These are phyloP conservation scores for Tolypocladium endophyticum DNA, from an alignment of 2,329 filamentous ascomycete species.

Conservation along the genomic window DNA sequence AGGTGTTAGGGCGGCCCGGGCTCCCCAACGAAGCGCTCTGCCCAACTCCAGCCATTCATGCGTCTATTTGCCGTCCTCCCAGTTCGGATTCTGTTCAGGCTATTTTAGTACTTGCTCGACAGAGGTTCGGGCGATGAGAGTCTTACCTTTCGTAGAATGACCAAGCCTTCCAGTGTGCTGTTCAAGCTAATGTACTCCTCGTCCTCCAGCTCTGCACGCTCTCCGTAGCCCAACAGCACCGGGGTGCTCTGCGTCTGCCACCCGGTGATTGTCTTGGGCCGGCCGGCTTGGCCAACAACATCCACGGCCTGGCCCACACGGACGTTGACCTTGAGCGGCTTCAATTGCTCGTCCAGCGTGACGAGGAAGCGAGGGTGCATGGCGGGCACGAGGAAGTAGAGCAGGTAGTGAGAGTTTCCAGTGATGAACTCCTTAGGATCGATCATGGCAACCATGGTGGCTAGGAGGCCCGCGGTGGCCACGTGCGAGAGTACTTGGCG, in stretches of 20 bases:
- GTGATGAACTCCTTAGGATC: slow-evolving; percentile 81
- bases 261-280: slow-evolving; percentile 97
- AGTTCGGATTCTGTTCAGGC: slow-evolving; percentile 25
- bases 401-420: slow-evolving; percentile 69
- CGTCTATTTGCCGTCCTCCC: slow-evolving; percentile 26
- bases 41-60: neutral
- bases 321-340: slow-evolving; percentile 91
- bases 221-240: slow-evolving; percentile 85
- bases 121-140: no score
- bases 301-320: slow-evolving; percentile 96
- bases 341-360: slow-evolving; percentile 87
- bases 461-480: slow-evolving; percentile 76
- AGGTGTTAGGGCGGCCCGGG: neutral
- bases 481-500: slow-evolving; percentile 91
- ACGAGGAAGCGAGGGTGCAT: slow-evolving; percentile 97
- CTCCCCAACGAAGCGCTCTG: neutral
- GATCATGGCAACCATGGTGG: slow-evolving; percentile 86
- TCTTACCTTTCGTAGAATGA: slow-evolving; percentile 91
- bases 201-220: slow-evolving; percentile 92
- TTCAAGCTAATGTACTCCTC: slow-evolving; percentile 93
- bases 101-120: slow-evolving; percentile 7
- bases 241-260: slow-evolving; percentile 99
- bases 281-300: slow-evolving; percentile 91
- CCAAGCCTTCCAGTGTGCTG: slow-evolving; percentile 84
- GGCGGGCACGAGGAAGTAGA: slow-evolving; percentile 93